These are phyloP conservation scores for Aspergillus nidulans DNA, from an alignment of 495 filamentous ascomycete genomes.

Conservation along the genomic window DNA sequence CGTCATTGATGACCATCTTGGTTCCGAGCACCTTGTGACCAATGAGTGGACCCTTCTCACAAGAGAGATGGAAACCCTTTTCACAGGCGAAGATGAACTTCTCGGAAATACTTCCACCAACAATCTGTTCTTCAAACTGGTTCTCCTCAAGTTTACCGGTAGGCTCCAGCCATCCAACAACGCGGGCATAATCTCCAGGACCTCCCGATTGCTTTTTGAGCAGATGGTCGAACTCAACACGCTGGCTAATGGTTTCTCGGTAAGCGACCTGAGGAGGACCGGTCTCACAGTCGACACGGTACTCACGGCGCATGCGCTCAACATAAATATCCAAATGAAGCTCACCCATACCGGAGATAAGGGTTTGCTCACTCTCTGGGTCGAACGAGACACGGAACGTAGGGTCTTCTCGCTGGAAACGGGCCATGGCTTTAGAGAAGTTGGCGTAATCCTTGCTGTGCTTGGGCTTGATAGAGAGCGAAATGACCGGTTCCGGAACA, in stretches of 20 bases:
- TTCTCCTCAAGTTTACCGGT: conserved; percentile 68
- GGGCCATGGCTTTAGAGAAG: conserved; percentile 98
- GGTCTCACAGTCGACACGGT: conserved; percentile 91
- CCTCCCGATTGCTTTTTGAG: conserved; percentile 97
- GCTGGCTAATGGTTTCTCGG: conserved; percentile 82
- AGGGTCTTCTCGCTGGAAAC: conserved; percentile 97
- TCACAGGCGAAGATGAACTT: conserved; percentile 96
- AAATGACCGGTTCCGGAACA: conserved; percentile 97
- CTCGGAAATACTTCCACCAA: conserved; percentile 88
- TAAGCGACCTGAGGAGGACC: conserved; percentile 97
- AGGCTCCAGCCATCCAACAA: conserved; percentile 90
- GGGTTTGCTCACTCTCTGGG: conserved; percentile 83
- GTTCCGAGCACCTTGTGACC: conserved; percentile 91
- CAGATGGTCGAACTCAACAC: conserved; percentile 81
- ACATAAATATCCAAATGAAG: conserved; percentile 96
- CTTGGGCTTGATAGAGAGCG: conserved; percentile 95
- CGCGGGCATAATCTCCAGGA: conserved; percentile 92
- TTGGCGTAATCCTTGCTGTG: conserved; percentile 85
- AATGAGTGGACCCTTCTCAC: conserved; percentile 84
- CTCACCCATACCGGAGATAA: conserved; percentile 99
- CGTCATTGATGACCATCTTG: conserved; percentile 90
- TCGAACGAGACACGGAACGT: conserved; percentile 96
- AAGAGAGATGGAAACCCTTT: conserved; percentile 86
- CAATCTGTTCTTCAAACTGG: conserved; percentile 78
- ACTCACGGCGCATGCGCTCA: conserved; percentile 96